phyloP scores from a whole-genome alignment of 129 eudicot genomes.

The Sambucus nigra region DNA sequence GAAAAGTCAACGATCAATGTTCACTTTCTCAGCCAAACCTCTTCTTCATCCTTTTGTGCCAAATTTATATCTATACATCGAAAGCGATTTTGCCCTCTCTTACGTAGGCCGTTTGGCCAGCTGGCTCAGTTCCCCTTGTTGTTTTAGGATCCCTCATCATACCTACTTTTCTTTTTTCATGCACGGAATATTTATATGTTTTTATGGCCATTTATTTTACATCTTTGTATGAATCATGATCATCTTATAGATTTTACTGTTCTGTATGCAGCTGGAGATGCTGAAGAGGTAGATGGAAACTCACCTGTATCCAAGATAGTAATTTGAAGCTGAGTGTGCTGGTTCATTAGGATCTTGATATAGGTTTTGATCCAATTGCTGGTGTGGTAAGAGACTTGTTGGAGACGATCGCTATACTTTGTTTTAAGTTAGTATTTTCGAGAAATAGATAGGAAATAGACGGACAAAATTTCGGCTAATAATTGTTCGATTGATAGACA shows the following conservation, averaged over 20 bases:
- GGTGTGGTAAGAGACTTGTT: neutral
- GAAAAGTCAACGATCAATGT: no score
- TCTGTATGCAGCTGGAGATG: conserved; percentile 27
- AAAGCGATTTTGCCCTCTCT: no score
- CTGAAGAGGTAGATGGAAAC: conserved; percentile 24
- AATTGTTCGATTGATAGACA: no score
- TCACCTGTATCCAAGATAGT: conserved; percentile 28
- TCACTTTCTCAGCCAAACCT: no score
- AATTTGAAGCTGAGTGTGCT: conserved; percentile 10
- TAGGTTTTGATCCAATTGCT: neutral
- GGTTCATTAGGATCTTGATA: neutral
- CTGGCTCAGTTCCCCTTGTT: no score
- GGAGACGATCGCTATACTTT: neutral
- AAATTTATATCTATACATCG: no score
- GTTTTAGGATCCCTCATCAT: no score
- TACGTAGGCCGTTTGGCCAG: no score
- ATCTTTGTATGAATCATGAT: neutral
- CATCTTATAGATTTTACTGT: conserved; percentile 6
- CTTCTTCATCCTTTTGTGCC: no score
- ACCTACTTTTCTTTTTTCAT: no score
- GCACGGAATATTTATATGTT: no score
- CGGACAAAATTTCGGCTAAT: no score
- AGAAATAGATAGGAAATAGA: neutral
- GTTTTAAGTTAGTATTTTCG: neutral
- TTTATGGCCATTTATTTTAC: neutral